Evolutionary conservation across 2,329 filamentous ascomycete species (phyloP), one percentile per base, ranked within the genome.

Genomic region (Amphichorda felina): DNA sequence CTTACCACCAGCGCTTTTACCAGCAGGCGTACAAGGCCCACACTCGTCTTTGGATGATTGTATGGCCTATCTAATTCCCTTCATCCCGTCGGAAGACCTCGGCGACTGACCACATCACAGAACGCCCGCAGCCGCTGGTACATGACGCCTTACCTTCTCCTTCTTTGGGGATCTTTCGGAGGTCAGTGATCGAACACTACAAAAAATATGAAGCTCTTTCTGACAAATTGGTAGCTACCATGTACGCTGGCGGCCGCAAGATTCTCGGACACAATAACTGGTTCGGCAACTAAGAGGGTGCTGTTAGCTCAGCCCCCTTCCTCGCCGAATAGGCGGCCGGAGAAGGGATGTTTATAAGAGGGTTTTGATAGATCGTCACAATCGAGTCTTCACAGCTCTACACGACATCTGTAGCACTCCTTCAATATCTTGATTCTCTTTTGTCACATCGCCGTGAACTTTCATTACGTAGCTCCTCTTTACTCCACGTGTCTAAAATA

Each of bases 231-330:
- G 35, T 44, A 76, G 72, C 61, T 36, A 55, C 62, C 46, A 63
- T 84, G 61, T 89, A 82, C 67, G 80, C 79, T 65, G 78, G 82
- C 66, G 63, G 69, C 57, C 80, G 83, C 56, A 76, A 82, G 66
- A 64, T 82, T 44, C 55, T 78, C 43, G 83, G 83, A 51, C 75
- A 88, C 70, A 88, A 86, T 73, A 84, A 78, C 42, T 87, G 78
- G 77, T 83, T 75, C 50, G 63, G 68, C 54, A 31, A 17, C 22
- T 26, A 34, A 14, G 25, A 30, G 22, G 19, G 16, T 6, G 21
- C 21, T 24, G 6, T 24, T 6, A 10, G 10, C 21, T 10, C 6
- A 24, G 21, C 21, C 21, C 21, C 21, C 21, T 6, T 24, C 21
- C 6, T 6, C 10, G 21, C 21, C 21, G 21, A 24, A 24, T 24